A percentile compares a stretch with the other conserved stretches of the same genome.
Conservation (phyloP, 2,329 filamentous ascomycete species). For the Emmonsia crescens region DNA sequence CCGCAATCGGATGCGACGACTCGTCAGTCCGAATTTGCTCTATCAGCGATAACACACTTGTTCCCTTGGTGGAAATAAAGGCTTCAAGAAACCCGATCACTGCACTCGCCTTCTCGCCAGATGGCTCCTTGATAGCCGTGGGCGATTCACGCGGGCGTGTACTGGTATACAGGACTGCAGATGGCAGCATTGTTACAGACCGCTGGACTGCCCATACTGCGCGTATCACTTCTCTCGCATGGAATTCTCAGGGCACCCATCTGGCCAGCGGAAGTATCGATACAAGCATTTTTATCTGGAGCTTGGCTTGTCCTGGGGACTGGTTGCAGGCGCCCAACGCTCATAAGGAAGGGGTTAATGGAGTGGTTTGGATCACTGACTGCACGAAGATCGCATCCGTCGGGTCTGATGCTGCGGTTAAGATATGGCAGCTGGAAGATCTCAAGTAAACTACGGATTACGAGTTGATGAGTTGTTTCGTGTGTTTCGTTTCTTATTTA, state of each 20-base stretch:
- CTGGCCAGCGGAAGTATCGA: constrained; percentile 79
- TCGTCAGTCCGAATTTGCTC: constrained; percentile 67
- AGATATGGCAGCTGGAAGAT: constrained; percentile 64
- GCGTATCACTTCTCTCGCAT: constrained; percentile 57
- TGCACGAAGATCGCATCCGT: constrained; percentile 60
- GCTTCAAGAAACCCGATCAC: constrained; percentile 64
- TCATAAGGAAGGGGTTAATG: constrained; percentile 92
- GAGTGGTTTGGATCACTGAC: constrained; percentile 66
- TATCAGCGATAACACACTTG: constrained; percentile 45
- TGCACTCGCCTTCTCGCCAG: constrained; percentile 68
- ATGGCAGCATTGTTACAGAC: constrained; percentile 67
- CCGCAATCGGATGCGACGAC: constrained; percentile 68
- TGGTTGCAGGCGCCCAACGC: constrained; percentile 76
- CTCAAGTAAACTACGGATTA: neutral
- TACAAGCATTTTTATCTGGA: constrained; percentile 90
- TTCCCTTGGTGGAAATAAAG: constrained; percentile 50
- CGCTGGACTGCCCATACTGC: constrained; percentile 63
- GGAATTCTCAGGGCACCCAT: constrained; percentile 67
- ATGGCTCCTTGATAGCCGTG: constrained; percentile 67
- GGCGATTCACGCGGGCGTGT: constrained; percentile 83
- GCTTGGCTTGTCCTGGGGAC: constrained; percentile 68
- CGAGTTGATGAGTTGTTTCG: neutral
- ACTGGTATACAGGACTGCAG: constrained; percentile 59
- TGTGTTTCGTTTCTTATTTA: neutral
- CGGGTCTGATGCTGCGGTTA: constrained; percentile 81